A percentile compares a stretch with the other conserved stretches of the same genome.
Conservation (phyloP, 768 basidiomycete species). For the Phanerochaete carnosa region DNA sequence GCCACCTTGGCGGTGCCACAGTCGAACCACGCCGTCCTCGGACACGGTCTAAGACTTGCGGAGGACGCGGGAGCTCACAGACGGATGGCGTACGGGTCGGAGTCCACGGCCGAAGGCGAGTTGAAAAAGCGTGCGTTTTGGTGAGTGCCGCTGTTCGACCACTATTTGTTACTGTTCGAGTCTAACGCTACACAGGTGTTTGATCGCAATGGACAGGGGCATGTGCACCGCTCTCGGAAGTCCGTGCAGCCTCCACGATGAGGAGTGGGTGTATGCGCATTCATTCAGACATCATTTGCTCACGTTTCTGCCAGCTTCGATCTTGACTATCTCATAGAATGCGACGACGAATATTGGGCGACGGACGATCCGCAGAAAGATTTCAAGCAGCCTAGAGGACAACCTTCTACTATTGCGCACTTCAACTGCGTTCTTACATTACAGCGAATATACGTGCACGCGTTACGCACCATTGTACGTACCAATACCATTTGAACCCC, state of each 20-base stretch:
- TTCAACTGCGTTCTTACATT: slow-evolving; percentile 58
- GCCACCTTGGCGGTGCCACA: slow-evolving; percentile 5
- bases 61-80: slow-evolving; percentile 77
- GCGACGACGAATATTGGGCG: slow-evolving; percentile 26
- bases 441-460: slow-evolving; percentile 63
- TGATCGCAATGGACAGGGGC: slow-evolving; percentile 43
- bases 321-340: slow-evolving; percentile 67
- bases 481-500: not conserved
- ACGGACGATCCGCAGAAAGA: slow-evolving; percentile 34
- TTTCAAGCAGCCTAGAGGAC: slow-evolving; percentile 60
- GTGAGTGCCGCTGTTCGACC: slow-evolving; percentile 25
- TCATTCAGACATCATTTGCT: not conserved
- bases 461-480: slow-evolving; percentile 56
- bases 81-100: slow-evolving; percentile 47
- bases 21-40: slow-evolving; percentile 23
- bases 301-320: slow-evolving; percentile 47
- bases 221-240: slow-evolving; percentile 53
- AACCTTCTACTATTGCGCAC: slow-evolving; percentile 49
- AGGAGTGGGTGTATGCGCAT: slow-evolving; percentile 51
- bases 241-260: slow-evolving; percentile 66
- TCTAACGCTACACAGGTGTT: slow-evolving; percentile 34
- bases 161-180: not conserved
- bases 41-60: slow-evolving; percentile 42
- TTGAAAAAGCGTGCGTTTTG: slow-evolving; percentile 80
- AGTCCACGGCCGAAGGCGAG: slow-evolving; percentile 55